Base-by-base conservation (phyloP, 257 asterid genomes). In the Przewalskia tangutica region DNA sequence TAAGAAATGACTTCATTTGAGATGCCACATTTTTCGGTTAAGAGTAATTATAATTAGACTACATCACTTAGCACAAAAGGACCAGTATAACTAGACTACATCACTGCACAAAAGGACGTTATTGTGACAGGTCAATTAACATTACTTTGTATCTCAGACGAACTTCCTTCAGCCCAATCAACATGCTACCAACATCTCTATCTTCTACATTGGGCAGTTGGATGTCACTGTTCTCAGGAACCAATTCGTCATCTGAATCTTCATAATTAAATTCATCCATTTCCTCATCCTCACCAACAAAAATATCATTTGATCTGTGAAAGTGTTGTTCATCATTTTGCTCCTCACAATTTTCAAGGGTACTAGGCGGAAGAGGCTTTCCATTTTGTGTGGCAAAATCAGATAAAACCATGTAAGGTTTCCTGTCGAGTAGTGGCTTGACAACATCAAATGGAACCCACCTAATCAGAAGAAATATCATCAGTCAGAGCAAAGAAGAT, bases 401-500 rank as follows among this genome's bases (percentile, higher is more conserved):
- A 46, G 99, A 94, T 62, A 96, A 85, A 76, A 90, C 93, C 66
- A 86, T 93, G 77, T 91, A 92, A 32, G 85, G 89, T 83, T 89
- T 90, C 86, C 89, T 88, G 84, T 94, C 98, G 17, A 96, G 94
- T 84, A 88, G 82, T 59, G 93, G 94, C 91, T 89, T 93, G 66
- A 89, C 93, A 83, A 88, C 83, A 84, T 93, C 94, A 87, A 89
- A 96, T 27, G 88, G 90, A 83, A 94, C 88, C 99, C 99, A 96
- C 91, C 99, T 96, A 78, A 84, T 56, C 20, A 87, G 81, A 82
- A 80, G 23, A 42, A 79, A 56, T 56, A 58, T 62, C 14, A 53
- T 75, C 53, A 82, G 54, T 85, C 20, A 59, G 53, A 77, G 65
- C 38, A 76, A 6, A 79, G 46, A 7, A 79, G 55, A 23, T 6